Conservation (phyloP, 2,329 filamentous ascomycete species). For the Endocalyx cinctus region DNA sequence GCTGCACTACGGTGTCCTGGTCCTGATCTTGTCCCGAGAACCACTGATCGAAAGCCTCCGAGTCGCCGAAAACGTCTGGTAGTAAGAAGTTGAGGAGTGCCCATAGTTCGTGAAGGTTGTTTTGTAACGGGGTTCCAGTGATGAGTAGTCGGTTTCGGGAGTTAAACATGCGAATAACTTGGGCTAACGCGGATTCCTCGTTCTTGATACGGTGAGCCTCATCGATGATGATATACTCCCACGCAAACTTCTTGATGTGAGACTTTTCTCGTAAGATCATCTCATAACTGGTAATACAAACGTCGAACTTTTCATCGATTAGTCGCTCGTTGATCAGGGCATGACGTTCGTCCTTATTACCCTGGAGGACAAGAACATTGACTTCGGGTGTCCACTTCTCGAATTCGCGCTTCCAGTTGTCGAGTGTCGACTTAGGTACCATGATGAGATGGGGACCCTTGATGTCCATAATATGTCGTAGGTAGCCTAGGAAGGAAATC, state of each 20-base stretch:
- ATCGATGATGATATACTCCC: constrained; percentile 99
- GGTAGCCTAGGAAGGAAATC: constrained; percentile 91
- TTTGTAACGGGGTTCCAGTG: constrained; percentile 93
- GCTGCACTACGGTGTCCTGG: constrained; percentile 92
- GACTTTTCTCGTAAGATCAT: constrained; percentile 96
- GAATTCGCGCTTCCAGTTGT: constrained; percentile 98
- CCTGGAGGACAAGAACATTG: constrained; percentile 88
- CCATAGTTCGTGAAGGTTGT: constrained; percentile 98
- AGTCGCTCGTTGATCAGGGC: constrained; percentile 84
- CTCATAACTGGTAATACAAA: constrained; percentile 97
- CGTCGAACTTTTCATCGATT: constrained; percentile 93
- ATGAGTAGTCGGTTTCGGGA: constrained; percentile 93
- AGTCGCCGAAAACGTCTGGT: constrained; percentile 96
- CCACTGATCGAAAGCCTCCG: constrained; percentile 97
- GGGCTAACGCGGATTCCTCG: constrained; percentile 92
- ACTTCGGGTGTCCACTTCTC: constrained; percentile 91
- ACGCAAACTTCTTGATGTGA: constrained; percentile 94
- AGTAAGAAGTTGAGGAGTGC: constrained; percentile 93
- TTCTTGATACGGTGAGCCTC: constrained; percentile 99
- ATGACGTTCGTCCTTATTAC: constrained; percentile 88
- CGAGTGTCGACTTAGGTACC: constrained; percentile 94
- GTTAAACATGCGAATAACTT: constrained; percentile 94
- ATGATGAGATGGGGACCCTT: constrained; percentile 85
- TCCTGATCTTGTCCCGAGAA: constrained; percentile 88
- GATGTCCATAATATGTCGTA: constrained; percentile 85